Base-by-base conservation (phyloP, 495 filamentous ascomycete species). In the Cairneyella variabilis region DNA sequence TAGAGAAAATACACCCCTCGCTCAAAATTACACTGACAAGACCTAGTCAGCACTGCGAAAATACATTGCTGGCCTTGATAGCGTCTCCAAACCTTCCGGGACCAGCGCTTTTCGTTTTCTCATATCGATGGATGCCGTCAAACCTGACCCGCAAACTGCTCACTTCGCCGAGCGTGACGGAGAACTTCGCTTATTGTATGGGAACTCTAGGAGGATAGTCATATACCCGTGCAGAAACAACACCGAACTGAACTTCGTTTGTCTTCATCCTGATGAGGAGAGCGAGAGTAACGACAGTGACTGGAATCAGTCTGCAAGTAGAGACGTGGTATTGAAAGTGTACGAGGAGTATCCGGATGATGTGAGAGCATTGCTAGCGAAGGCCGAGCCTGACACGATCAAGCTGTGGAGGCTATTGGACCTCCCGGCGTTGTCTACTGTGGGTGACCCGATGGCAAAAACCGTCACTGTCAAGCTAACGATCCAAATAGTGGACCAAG, bases 51-150 rank as follows among this genome's bases (percentile, higher is more conserved):
- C 6, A n/a, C 56, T 63, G n/a, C 64, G 70, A 26, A 58, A 58
- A 25, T 48, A 47, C 25, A 48, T 75, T 3, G 53, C 66, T 28
- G 73, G 67, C 22, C 64, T 59, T 11, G 65, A 70, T n/a, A 28
- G 66, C 18, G 64, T 64, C 7, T 59, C 76, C 2, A 69, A 72
- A 34, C 66, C 71, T 52, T 76, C 74, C 2, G 80, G 82, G 7
- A 78, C 74, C 46, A 78, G 74, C 40, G 81, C 82, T 2, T 86
- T 81, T 63, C 72, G 82, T 14, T 84, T 85, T 60, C 60, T 83
- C 1, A 68, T 84, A 1, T 66, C 72, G 2, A 69, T 69, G 0
- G 57, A 72, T n/a, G 63, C 64, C 9, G 70, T 73, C 2, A 60
- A 69, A 8, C 69, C 67, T 14, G 76, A 83, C 52, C 71, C 77